Evolutionary conservation across 345 rosid species (phyloP).

Genomic region (Pistacia vera): DNA sequence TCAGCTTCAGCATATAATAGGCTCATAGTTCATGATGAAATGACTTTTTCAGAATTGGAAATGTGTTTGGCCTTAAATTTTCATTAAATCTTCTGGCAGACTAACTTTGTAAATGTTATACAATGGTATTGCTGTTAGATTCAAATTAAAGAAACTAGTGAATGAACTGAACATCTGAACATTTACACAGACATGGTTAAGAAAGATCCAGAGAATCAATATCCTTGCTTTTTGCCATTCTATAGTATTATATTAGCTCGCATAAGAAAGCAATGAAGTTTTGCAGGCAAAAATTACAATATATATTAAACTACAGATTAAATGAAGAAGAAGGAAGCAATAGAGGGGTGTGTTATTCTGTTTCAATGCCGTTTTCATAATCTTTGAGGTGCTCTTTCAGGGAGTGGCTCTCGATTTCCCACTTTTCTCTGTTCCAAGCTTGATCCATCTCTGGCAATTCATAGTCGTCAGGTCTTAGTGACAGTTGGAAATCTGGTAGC

Average conservation of each 20-base stretch:
- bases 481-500: slow-evolving; percentile 81
- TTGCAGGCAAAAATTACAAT: background rate
- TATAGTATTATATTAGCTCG: background rate
- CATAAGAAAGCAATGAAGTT: background rate
- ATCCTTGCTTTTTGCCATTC: background rate
- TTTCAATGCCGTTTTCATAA: slow-evolving; percentile 46
- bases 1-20: too few species aligned
- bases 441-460: slow-evolving; percentile 62
- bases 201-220: background rate
- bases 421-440: slow-evolving; percentile 51
- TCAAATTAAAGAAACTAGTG: background rate
- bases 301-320: background rate
- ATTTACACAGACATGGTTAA: too few species aligned
- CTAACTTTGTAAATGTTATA: background rate
- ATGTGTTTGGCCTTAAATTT: background rate
- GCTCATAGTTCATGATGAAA: too few species aligned
- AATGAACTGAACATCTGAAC: slow-evolving; percentile 4
- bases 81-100: background rate
- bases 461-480: slow-evolving; percentile 79
- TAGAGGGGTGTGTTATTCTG: slow-evolving; percentile 22
- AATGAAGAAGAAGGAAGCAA: background rate
- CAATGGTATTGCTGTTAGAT: too few species aligned
- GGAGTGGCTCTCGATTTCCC: slow-evolving; percentile 57
- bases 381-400: slow-evolving; percentile 70
- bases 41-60: background rate